These are phyloP conservation scores for Albizia julibrissin DNA, from an alignment of 306 rosid genomes.

Conservation along the genomic window DNA sequence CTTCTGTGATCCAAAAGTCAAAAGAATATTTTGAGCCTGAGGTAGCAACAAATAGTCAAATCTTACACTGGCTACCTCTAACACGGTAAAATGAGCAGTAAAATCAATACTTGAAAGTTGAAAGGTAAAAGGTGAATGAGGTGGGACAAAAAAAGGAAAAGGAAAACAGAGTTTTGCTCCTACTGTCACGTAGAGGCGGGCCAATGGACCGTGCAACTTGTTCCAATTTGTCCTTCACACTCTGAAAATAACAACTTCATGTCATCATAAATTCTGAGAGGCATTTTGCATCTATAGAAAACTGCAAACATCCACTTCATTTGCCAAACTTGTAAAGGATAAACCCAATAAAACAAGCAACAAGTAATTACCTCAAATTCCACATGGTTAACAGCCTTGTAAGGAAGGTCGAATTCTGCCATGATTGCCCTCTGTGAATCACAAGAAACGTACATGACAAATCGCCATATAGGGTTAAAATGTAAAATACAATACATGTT, in stretches of 20 bases:
- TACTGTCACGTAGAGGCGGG: slow-evolving; percentile 62
- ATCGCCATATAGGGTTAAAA: slow-evolving; percentile 27
- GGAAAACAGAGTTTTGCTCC: slow-evolving; percentile 8
- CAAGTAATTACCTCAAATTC: slow-evolving; percentile 73
- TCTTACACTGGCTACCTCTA: slow-evolving; percentile 11
- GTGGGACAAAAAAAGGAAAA: not conserved
- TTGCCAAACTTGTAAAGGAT: not conserved
- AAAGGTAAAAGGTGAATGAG: slow-evolving; percentile 13
- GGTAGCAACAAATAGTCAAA: slow-evolving; percentile 17
- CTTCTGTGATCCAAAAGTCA: not conserved
- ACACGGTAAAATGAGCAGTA: slow-evolving; percentile 17
- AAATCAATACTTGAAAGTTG: slow-evolving; percentile 18
- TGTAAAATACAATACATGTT: slow-evolving; percentile 2
- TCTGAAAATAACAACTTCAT: slow-evolving; percentile 46
- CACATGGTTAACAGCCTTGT: slow-evolving; percentile 57
- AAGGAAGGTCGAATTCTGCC: slow-evolving; percentile 73
- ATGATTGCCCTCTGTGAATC: slow-evolving; percentile 62
- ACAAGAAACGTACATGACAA: slow-evolving; percentile 14
- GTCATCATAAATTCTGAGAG: not conserved
- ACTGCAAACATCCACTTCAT: slow-evolving; percentile 11
- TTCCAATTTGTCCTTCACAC: slow-evolving; percentile 62
- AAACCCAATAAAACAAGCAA: slow-evolving; percentile 25
- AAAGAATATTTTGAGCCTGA: not conserved
- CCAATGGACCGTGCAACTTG: slow-evolving; percentile 73
- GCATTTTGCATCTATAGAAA: slow-evolving; percentile 8